Percentiles rank a stretch among this genome's conserved stretches.
Conservation (phyloP, 768 basidiomycete genomes). For the Tricholoma terreum region DNA sequence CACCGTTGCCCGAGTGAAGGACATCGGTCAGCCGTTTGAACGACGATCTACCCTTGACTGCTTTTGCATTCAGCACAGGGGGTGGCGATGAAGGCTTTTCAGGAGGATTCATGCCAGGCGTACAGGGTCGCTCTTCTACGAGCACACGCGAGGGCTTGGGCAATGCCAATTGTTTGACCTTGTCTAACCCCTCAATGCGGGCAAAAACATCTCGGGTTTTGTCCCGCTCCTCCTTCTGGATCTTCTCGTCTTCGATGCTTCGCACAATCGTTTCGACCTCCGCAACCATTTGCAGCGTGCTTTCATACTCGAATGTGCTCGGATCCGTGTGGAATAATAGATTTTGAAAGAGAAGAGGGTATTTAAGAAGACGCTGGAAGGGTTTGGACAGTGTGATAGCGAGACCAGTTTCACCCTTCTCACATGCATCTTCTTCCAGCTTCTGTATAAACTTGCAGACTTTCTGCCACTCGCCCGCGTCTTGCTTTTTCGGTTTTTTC, state of each 20-base stretch:
- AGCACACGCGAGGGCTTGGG: constrained; percentile 89
- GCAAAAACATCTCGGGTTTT: constrained; percentile 94
- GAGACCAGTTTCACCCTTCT: constrained; percentile 90
- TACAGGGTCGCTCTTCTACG: constrained; percentile 70
- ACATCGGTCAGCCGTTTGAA: constrained; percentile 90
- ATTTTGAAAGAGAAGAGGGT: constrained; percentile 97
- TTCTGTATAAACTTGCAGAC: constrained; percentile 70
- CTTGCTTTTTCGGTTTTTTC: constrained; percentile 82
- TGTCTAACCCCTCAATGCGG: constrained; percentile 93
- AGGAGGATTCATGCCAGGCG: constrained; percentile 25
- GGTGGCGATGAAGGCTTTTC: constrained; percentile 41
- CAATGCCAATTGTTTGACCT: constrained; percentile 85
- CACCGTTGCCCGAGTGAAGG: constrained; percentile 54
- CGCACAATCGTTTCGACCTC: constrained; percentile 96
- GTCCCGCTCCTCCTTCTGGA: constrained; percentile 93
- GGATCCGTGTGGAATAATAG: constrained; percentile 96
- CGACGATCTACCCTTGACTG: constrained; percentile 77
- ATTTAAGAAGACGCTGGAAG: constrained; percentile 94
- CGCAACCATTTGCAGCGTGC: constrained; percentile 92
- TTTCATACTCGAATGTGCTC: constrained; percentile 95
- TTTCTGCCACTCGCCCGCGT: constrained; percentile 73
- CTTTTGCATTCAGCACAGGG: constrained; percentile 47
- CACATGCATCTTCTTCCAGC: constrained; percentile 75
- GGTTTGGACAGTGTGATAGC: constrained; percentile 96
- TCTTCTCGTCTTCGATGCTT: constrained; percentile 97